Conservation (phyloP, 2,329 filamentous ascomycete species). For the Akanthomyces dipterigenus region DNA sequence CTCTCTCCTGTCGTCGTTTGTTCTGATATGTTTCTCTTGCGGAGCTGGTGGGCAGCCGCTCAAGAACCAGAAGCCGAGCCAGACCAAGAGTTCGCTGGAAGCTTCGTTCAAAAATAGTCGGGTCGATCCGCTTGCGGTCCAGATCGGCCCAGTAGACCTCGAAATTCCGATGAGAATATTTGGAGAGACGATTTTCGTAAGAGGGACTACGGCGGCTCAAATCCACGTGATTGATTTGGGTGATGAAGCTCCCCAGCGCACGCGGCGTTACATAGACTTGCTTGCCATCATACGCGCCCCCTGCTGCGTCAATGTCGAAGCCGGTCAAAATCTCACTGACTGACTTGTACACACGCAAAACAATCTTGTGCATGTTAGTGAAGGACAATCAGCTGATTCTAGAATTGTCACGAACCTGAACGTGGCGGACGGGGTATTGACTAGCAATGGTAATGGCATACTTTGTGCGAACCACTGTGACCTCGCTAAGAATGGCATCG, state of each 20-base stretch:
- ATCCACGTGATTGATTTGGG: conserved; percentile 75
- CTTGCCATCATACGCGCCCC: conserved; percentile 71
- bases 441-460: conserved; percentile 81
- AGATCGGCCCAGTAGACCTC: conserved; percentile 75
- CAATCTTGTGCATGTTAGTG: conserved; percentile 48
- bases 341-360: conserved; percentile 77
- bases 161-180: conserved; percentile 78
- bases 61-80: conserved; percentile 71
- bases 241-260: conserved; percentile 71
- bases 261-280: conserved; percentile 76
- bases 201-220: conserved; percentile 73
- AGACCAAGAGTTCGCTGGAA: conserved; percentile 71
- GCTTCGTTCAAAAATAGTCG: conserved; percentile 78
- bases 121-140: conserved; percentile 69
- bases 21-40: conserved; percentile 66
- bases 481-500: conserved; percentile 74
- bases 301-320: conserved; percentile 82
- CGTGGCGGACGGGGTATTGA: conserved; percentile 75
- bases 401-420: conserved; percentile 42
- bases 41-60: conserved; percentile 62
- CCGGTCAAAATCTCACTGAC: conserved; percentile 79
- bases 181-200: conserved; percentile 80
- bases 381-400: not conserved
- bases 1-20: conserved; percentile 64
- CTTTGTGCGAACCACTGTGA: conserved; percentile 77